These are phyloP conservation scores for Cercospora sesami DNA, from an alignment of 2,329 filamentous ascomycete species.

Conservation along the genomic window DNA sequence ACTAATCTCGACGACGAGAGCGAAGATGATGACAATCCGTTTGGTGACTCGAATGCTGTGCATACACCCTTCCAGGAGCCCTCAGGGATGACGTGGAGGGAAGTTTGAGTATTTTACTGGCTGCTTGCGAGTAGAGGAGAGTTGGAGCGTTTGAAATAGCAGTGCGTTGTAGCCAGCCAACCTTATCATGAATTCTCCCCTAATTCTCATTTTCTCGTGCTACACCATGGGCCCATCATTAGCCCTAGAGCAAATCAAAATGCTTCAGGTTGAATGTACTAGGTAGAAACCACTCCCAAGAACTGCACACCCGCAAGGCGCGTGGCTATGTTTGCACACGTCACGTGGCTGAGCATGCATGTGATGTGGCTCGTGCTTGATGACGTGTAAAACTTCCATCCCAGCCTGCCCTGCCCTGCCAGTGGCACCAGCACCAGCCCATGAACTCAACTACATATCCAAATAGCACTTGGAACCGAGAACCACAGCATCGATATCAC, in stretches of 20 bases:
- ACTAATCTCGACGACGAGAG: conserved; percentile 34
- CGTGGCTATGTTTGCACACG: neutral
- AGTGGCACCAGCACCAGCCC: neutral
- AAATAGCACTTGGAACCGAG: neutral
- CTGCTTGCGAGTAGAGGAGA: neutral
- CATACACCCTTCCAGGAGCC: conserved; percentile 48
- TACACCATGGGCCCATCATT: too few relatives aligned
- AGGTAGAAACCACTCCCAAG: too few relatives aligned
- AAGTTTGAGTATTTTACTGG: conserved; percentile 37
- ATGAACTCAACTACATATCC: neutral
- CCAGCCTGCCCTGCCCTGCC: neutral
- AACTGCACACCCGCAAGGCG: too few relatives aligned
- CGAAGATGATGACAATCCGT: conserved; percentile 70
- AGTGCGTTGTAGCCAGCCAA: neutral
- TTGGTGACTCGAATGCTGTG: conserved; percentile 77
- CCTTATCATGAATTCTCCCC: neutral
- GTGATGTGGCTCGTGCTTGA: neutral
- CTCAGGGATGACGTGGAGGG: conserved; percentile 36
- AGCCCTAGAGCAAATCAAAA: too few relatives aligned
- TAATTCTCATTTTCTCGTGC: too few relatives aligned
- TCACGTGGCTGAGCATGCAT: neutral
- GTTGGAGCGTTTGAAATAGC: neutral
- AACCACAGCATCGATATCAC: neutral
- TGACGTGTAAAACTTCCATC: neutral
- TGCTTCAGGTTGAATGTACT: too few relatives aligned